Base-by-base conservation (phyloP, 2,329 filamentous ascomycete genomes). In the Epichloe typhina region DNA sequence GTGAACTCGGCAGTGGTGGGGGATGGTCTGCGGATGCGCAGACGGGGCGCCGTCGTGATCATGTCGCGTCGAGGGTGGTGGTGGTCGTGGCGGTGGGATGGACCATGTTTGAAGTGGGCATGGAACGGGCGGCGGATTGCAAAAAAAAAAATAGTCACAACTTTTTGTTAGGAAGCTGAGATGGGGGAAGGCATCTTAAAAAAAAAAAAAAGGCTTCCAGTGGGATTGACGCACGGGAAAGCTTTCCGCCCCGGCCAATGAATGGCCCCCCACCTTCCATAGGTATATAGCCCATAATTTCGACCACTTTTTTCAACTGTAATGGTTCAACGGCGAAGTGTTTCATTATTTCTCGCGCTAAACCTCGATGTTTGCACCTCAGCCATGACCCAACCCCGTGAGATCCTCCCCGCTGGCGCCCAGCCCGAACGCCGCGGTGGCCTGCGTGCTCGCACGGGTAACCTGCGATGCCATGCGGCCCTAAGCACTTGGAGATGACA, bases 1-100 rank as follows among this genome's bases (percentile, higher is more conserved):
- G 86, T 94, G 74, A 91, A 97, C 57, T 87, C 85, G 64, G 87
- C 83, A n/a, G 93, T 95, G 3, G 89, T 94, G 45, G 88, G 23
- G 23, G 93, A 90, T 47, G 87, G 86, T 21, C 81, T 78, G 56
- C 80, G 76, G 54, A 77, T 76, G 58, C 72, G 75, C 47, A 88
- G 79, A 58, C 76, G 76, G 9, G 80, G 78, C 1, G 71, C 60
- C 19, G 74, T 78, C 41, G 76, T 77, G 56, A 86, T 74, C 83
- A 88, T 56, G 17, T 31, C 8, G 26, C 26, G 8, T 31, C 26
- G 26, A 31, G 26, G 8, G 26, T 9, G 3, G 23, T 23, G 23
- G 23, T 26, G 23, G 5, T 23, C 5, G 23, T 23, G 23, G 6
- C 7, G 23, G 26, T 31, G 26, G 26, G 9, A 31, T 31, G 26